Evolutionary conservation across 192 early-diverging fungal species (phyloP), one percentile per base, ranked within the genome.

Genomic region (Cladochytrium replicatum): DNA sequence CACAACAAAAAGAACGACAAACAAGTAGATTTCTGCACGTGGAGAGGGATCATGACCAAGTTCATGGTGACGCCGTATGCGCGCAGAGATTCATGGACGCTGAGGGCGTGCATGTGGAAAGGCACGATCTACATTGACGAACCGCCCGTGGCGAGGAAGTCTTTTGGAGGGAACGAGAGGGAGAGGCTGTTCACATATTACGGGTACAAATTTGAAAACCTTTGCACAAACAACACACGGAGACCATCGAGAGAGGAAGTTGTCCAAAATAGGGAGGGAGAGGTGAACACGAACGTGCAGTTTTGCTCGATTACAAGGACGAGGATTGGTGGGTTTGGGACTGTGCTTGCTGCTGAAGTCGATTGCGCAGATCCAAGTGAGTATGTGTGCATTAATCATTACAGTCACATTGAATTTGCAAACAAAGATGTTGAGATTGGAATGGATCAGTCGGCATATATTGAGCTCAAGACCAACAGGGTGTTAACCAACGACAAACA

Each of bases 311-410:
- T 98, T 19, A 82, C 89, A 7, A 76, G 75, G 44, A 89, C 90
- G 2, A 74, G 64, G 42, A 59, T 98, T 1, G 88, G 88, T 0
- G 46, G 44, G 1, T 68, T 78, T 48, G 64, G 67, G 26, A 46
- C 94, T 4, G 67, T 97, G 15, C 78, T 93, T 55, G 94, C 89
- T 1, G 94, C 87, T 6, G 94, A 97, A 51, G 85, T 97, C 19
- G 91, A 97, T 58, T 97, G 93, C 64, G 58, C 77, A 6, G 31
- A 50, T 17, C 60, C 66, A 31, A 68, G 77, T 67, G 69, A 61
- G 21, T 41, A 23, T 9, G 5, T 21, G n/a, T n/a, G n/a, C n/a
- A n/a, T n/a, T n/a, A n/a, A n/a, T n/a, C n/a, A n/a, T n/a, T n/a
- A n/a, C n/a, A n/a, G n/a, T n/a, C n/a, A n/a, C n/a, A n/a, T n/a